A percentile compares a stretch with the other conserved stretches of the same genome.
Evolutionary conservation across 2,329 filamentous ascomycete genomes (phyloP).

Genomic region (Leptographium radiaticola): DNA sequence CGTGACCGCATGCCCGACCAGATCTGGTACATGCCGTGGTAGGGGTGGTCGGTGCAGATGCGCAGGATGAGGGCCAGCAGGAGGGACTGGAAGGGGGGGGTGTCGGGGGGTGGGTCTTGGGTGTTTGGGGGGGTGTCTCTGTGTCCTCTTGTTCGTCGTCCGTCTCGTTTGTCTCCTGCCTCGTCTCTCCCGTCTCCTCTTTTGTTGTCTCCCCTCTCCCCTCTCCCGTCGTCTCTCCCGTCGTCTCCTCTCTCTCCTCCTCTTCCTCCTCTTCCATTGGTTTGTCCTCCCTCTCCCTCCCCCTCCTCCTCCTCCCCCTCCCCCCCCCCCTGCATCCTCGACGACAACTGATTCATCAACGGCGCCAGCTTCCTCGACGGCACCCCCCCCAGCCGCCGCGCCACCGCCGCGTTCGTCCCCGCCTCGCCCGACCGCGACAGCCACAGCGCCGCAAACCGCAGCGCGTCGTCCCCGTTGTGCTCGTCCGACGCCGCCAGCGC

Average conservation of each 20-base stretch:
- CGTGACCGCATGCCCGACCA: constrained; percentile 68
- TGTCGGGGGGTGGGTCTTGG: too few relatives aligned
- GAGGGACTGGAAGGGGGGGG: constrained; percentile 55
- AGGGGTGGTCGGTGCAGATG: constrained; percentile 87
- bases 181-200: too few relatives aligned
- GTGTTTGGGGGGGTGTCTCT: too few relatives aligned
- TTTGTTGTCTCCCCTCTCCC: too few relatives aligned
- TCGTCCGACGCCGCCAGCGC: constrained; percentile 75
- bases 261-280: too few relatives aligned
- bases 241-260: too few relatives aligned
- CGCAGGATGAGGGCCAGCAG: constrained; percentile 62
- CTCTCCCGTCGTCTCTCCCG: too few relatives aligned
- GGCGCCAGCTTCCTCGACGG: constrained; percentile 85
- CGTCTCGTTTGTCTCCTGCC: too few relatives aligned
- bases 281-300: too few relatives aligned
- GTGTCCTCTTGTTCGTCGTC: too few relatives aligned
- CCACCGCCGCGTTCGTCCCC: constrained; percentile 65
- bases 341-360: constrained; percentile 92
- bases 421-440: constrained; percentile 70
- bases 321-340: constrained; percentile 63
- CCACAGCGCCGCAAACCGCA: constrained; percentile 92
- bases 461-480: constrained; percentile 75
- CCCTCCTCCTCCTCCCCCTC: constrained; percentile 18
- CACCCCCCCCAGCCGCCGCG: constrained; percentile 55
- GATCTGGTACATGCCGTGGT: constrained; percentile 94